Conservation (phyloP, 371 early-diverging fungal species). For the Batkoa obscura region DNA sequence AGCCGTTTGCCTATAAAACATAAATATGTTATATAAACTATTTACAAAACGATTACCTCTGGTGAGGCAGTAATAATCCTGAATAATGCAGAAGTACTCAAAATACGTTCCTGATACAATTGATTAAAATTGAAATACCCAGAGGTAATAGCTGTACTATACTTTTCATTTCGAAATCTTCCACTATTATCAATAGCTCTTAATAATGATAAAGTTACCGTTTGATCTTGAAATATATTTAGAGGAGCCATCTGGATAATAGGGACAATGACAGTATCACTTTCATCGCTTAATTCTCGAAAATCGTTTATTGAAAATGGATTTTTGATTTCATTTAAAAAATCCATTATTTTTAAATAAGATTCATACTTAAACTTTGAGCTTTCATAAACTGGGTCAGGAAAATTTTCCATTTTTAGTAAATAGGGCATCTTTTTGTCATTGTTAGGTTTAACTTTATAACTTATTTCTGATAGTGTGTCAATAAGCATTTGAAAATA, state of each 20-base stretch:
- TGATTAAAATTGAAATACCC: conserved; percentile 87
- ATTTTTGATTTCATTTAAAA: conserved; percentile 21
- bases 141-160: conserved; percentile 47
- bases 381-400: conserved; percentile 47
- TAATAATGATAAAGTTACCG: conserved; percentile 33
- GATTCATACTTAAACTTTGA: conserved; percentile 30
- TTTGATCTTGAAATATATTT: conserved; percentile 59
- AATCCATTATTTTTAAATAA: conserved; percentile 21
- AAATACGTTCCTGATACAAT: conserved; percentile 32
- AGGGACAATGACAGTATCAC: conserved; percentile 61
- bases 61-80: conserved; percentile 59
- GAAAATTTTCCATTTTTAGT: conserved; percentile 8
- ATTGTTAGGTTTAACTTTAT: conserved; percentile 17
- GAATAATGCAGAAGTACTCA: conserved; percentile 31
- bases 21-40: not conserved
- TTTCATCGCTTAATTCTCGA: not conserved
- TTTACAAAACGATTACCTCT: conserved; percentile 23
- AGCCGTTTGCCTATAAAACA: conserved; percentile 67
- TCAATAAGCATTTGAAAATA: conserved; percentile 52
- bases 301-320: not conserved
- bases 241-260: conserved; percentile 76
- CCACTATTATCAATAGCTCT: conserved; percentile 19
- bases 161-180: conserved; percentile 10
- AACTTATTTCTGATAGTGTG: conserved; percentile 43
- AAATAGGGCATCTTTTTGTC: conserved; percentile 3